Percentiles rank a stretch among this genome's conserved stretches.
phyloP scores from a whole-genome alignment of 306 rosid species.

The Inga laurina region DNA sequence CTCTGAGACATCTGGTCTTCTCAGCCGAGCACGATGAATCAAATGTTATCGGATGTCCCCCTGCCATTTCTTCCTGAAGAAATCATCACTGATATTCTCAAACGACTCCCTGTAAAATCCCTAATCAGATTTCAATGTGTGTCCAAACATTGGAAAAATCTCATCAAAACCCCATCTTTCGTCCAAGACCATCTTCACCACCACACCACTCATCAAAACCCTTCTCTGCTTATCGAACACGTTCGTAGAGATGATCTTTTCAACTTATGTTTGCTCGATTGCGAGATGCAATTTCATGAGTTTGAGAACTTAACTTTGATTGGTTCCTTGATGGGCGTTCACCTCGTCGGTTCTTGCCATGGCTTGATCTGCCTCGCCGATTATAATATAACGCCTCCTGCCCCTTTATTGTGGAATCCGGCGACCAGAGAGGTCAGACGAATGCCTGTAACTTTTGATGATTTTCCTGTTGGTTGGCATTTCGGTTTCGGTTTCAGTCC shows the following conservation, averaged over 20 bases:
- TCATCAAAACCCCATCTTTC: background rate
- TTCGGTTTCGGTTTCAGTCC: background rate
- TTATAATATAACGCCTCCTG: background rate
- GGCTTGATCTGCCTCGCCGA: background rate
- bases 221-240: background rate
- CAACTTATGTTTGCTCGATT: background rate
- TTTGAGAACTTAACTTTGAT: background rate
- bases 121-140: background rate
- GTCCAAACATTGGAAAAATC: background rate
- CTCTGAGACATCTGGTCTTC: background rate
- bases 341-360: background rate
- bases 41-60: background rate
- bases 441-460: too few species aligned
- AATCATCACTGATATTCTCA: background rate
- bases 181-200: background rate
- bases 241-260: too few species aligned
- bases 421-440: too few species aligned
- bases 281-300: background rate
- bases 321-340: background rate
- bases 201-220: background rate
- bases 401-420: background rate
- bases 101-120: background rate
- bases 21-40: background rate
- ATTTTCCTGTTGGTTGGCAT: background rate
- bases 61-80: background rate